Percentiles rank a stretch among this genome's conserved stretches.
phyloP scores from a whole-genome alignment of 139 green algal genomes.

The Yamagishiella unicocca region DNA sequence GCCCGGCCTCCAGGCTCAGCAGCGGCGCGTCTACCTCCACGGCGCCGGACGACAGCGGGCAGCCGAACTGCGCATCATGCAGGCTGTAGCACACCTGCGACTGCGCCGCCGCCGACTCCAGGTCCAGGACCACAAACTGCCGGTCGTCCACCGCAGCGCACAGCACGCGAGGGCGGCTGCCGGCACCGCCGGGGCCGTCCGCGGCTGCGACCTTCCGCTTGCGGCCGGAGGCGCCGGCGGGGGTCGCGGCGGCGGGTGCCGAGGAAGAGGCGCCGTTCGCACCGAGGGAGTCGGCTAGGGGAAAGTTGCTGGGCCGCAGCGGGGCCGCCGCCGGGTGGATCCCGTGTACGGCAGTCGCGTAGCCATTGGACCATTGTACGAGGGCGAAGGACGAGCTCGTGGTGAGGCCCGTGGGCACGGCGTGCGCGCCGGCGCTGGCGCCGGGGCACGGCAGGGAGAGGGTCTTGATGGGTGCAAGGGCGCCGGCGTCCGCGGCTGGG shows the following conservation, averaged over 20 bases:
- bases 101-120: conserved; percentile 17
- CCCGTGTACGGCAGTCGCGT: conserved; percentile 33
- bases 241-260: neutral
- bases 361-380: conserved; percentile 36
- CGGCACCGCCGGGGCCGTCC: neutral
- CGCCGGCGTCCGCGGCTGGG: neutral
- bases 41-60: conserved; percentile 21
- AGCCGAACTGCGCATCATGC: conserved; percentile 51
- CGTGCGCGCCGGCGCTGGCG: neutral
- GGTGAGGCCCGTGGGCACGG: neutral
- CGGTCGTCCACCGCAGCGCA: conserved; percentile 46
- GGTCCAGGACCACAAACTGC: conserved; percentile 37
- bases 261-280: conserved; percentile 28
- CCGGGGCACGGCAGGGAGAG: conserved; percentile 23
- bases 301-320: conserved; percentile 11
- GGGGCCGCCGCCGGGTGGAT: neutral
- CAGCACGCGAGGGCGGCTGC: conserved; percentile 15
- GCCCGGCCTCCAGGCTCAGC: neutral
- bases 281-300: neutral
- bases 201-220: conserved; percentile 41
- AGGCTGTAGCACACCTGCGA: conserved; percentile 44
- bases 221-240: neutral
- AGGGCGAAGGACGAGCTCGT: conserved; percentile 23
- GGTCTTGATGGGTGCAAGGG: neutral
- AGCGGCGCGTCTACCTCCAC: conserved; percentile 40